Evolutionary conservation across 345 rosid species (phyloP).

Genomic region (Arabidopsis arenosa): DNA sequence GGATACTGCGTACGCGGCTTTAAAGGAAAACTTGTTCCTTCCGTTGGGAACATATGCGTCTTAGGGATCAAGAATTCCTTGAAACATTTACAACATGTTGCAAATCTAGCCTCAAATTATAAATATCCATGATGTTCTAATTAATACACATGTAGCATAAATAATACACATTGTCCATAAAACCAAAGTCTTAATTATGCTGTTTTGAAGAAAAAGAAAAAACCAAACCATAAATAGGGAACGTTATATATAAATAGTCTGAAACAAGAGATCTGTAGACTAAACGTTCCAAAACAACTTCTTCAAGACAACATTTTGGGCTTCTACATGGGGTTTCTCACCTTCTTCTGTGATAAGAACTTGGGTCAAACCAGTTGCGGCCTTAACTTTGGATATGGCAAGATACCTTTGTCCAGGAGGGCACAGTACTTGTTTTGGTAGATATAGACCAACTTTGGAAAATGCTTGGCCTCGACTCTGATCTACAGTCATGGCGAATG

Average conservation of each 20-base stretch:
- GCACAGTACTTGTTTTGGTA: background rate
- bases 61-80: background rate
- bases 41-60: background rate
- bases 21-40: background rate
- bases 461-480: background rate
- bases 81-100: background rate
- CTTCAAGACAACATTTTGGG: background rate
- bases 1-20: constrained; percentile 9
- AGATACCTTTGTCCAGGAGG: background rate
- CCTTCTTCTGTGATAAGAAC: constrained; percentile 2
- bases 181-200: no score
- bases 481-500: constrained; percentile 28
- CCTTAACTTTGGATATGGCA: constrained; percentile 21
- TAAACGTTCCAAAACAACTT: constrained; percentile 13
- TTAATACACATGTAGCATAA: no score
- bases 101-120: no score
- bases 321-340: background rate
- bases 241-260: no score
- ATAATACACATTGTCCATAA: no score
- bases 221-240: no score
- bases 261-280: background rate
- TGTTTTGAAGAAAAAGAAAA: no score
- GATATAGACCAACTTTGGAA: constrained; percentile 12
- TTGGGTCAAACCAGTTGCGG: constrained; percentile 12
- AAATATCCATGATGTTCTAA: no score